phyloP scores from a whole-genome alignment of 139 green algal genomes.

The Tetraselmis chui region DNA sequence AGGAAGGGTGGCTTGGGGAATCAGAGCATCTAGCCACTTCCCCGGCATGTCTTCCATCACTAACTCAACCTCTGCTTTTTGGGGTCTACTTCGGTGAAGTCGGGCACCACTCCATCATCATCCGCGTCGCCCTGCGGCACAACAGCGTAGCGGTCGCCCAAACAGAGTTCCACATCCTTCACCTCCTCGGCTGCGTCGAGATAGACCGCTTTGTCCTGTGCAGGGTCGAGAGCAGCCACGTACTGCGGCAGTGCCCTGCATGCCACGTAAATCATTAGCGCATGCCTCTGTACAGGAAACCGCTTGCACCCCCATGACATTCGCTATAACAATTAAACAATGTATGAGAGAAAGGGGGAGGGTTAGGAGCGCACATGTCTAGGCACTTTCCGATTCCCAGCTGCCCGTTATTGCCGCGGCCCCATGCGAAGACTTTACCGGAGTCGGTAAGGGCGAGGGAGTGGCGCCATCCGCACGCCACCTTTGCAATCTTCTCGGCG shows the following conservation, averaged over 20 bases:
- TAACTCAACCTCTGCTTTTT: neutral
- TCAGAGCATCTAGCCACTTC: too few relatives aligned
- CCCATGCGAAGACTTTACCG: conserved; percentile 71
- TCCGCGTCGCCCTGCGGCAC: neutral
- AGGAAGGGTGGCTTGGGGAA: too few relatives aligned
- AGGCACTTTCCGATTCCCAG: conserved; percentile 44
- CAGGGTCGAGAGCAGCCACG: neutral
- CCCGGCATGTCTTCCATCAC: too few relatives aligned
- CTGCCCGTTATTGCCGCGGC: conserved; percentile 76
- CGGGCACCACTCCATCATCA: neutral
- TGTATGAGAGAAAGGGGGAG: too few relatives aligned
- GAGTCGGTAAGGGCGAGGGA: conserved; percentile 46
- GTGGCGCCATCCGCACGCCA: conserved; percentile 84
- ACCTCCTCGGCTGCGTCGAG: neutral
- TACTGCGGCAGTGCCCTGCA: neutral
- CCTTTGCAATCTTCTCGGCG: conserved; percentile 28
- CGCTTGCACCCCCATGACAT: too few relatives aligned
- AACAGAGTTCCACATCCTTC: neutral
- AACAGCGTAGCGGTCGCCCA: neutral
- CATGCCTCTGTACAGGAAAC: too few relatives aligned
- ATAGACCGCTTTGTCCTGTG: neutral
- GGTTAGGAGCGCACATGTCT: conserved; percentile 19
- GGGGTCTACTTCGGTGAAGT: neutral
- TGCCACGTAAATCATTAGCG: too few relatives aligned
- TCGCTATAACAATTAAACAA: too few relatives aligned